Percentiles rank a stretch among this genome's conserved stretches.
Evolutionary conservation across 305 asterid species (phyloP).

Genomic region (Fraxinus albicans): DNA sequence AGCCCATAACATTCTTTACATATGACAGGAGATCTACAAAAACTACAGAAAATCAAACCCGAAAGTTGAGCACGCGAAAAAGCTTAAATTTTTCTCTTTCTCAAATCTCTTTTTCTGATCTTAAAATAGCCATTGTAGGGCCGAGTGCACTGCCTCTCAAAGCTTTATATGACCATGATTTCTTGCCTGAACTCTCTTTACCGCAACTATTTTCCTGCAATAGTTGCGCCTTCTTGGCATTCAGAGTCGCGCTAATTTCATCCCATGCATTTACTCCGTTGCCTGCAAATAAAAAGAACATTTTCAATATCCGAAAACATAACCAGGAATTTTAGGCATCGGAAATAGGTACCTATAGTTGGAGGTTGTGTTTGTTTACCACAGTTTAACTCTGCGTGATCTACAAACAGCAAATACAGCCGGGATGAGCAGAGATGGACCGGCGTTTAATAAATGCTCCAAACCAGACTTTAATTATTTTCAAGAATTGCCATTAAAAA

Average conservation of each 20-base stretch:
- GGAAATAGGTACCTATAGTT: conserved; percentile 29
- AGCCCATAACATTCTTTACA: background rate
- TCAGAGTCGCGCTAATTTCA: conserved; percentile 58
- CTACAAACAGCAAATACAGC: conserved; percentile 28
- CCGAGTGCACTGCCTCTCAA: conserved; percentile 71
- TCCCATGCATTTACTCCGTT: conserved; percentile 60
- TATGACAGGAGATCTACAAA: background rate
- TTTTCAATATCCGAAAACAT: background rate
- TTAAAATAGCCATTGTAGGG: conserved; percentile 63
- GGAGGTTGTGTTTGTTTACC: conserved; percentile 29
- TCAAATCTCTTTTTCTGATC: conserved; percentile 40
- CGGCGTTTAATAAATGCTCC: conserved; percentile 1
- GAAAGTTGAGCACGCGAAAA: background rate
- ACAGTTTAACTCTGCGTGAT: conserved; percentile 29
- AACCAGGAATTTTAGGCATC: background rate
- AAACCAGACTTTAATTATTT: background rate
- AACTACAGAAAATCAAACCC: background rate
- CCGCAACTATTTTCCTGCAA: conserved; percentile 38
- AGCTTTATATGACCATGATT: conserved; percentile 63
- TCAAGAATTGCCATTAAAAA: conserved; percentile 5
- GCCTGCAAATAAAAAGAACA: conserved; percentile 29
- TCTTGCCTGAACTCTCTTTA: conserved; percentile 39
- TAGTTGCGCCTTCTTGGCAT: conserved; percentile 41
- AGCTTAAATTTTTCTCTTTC: background rate
- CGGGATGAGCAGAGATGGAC: background rate